phyloP scores from a whole-genome alignment of 345 rosid species.

The Corchorus olitorius region DNA sequence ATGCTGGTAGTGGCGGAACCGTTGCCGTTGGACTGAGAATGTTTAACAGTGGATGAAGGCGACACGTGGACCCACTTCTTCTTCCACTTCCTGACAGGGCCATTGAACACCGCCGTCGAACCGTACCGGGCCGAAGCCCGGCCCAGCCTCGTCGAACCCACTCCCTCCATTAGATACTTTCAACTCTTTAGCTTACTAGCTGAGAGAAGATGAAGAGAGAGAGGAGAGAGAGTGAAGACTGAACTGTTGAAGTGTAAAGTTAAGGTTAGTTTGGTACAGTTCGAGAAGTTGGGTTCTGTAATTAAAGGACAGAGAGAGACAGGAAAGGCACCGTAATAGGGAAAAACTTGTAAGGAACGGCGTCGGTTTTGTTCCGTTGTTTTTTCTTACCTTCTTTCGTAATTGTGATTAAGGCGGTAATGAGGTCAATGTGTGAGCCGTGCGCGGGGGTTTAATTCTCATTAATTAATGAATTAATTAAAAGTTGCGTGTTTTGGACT shows the following conservation, averaged over 20 bases:
- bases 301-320: not conserved
- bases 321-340: not conserved
- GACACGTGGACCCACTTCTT: constrained; percentile 96
- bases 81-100: constrained; percentile 97
- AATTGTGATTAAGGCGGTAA: not conserved
- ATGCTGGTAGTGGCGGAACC: constrained; percentile 46
- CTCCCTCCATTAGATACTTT: constrained; percentile 65
- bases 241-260: constrained; percentile 2
- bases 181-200: not conserved
- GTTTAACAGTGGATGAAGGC: constrained; percentile 40
- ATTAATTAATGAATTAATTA: no score
- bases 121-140: constrained; percentile 84
- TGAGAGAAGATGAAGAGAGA: not conserved
- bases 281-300: not conserved
- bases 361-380: constrained; percentile 6
- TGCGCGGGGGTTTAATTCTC: no score
- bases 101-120: constrained; percentile 74
- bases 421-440: not conserved
- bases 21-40: constrained; percentile 37
- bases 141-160: constrained; percentile 74
- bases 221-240: not conserved
- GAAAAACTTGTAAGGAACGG: not conserved
- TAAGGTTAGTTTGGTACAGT: constrained; percentile 21
- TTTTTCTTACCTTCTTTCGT: not conserved
- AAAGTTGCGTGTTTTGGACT: no score